Evolutionary conservation across 1,284 basidiomycete genomes (phyloP), one percentile per base, ranked within the genome.

Genomic region (Marasmius tenuissimus): DNA sequence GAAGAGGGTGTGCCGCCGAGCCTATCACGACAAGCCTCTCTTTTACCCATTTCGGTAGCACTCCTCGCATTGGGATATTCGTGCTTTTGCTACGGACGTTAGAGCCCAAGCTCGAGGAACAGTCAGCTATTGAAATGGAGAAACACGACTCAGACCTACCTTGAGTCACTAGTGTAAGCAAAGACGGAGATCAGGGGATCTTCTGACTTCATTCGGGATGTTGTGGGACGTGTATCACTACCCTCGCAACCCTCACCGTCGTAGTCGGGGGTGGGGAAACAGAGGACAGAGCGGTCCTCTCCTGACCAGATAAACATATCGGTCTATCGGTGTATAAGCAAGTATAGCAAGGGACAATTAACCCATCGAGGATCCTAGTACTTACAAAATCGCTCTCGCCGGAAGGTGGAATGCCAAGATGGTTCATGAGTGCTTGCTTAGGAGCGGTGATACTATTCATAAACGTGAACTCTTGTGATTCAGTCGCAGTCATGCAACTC

Each of bases 31-130:
- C 75, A 57, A 80, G 70, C 62, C 73, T 74, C 0, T 75, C 67
- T 63, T 86, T 81, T 0, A 84, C 80, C 87, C 87, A 89, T 22
- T 84, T 78, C 47, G 85, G 81, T 10, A 85, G 69, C 6, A 75
- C 73, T n/a, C 34, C 52, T n/a, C 52, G 52, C 52, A 34, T 16
- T 37, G 52, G 14, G n/a, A 54, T 37, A 14, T 37, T 34, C 9
- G n/a, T 34, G 14, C 52, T 35, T 18, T 35, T 38, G 14, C 12
- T 11, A 37, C 38, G 38, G 33, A 2, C 9, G 12, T 14, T 37
- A 38, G 45, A 47, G 7, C 45, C 16, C 12, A 42, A 42, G 20
- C 8, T 14, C n/a, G 9, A 8, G 45, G 7, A 18, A 2, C 1
- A 20, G 45, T 16, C 45, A n/a, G 20, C 16, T 2, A 47, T 8